Base-by-base conservation (phyloP, 192 early-diverging fungal genomes). In the Linderina pennispora region DNA sequence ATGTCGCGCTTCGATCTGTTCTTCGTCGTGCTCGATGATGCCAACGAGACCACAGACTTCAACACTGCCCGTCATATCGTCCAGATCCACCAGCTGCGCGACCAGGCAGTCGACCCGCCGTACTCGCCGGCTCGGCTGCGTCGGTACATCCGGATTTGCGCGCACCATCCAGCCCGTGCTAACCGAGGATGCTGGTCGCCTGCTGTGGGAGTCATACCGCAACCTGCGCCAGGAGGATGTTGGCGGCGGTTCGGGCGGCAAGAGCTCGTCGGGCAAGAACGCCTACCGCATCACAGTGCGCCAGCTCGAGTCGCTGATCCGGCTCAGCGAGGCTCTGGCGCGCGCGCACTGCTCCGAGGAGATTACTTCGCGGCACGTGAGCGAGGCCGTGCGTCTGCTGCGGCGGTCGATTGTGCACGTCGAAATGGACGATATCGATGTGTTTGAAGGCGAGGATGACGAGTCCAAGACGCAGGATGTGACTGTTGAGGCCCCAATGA, bases 1-100 rank as follows among this genome's bases (percentile, higher is more conserved):
- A 93, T 98, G 94, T 98, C 95, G 23, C 89, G 95, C 58, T 98
- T 98, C 54, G 95, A 98, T 70, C 52, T 98, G 49, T 97, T 98
- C 76, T 97, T 97, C 68, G 90, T 98, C 8, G 84, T 97, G 22
- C 65, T 98, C 54, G 95, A 98, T 60, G 90, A 98, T 40, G 87
- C 86, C 57, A 87, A 93, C 57, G 88, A 92, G 45, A 70, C 80
- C 0, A 77, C 86, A 3, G 95, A 98, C 60, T 85, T 77, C 57
- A 85, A 89, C 55, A 89, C 97, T 24, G 94, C 94, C 2, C 77
- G 86, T 22, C 91, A 98, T 53, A 97, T 98, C 58, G 81, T 97
- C 32, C 76, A 75, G 34, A 85, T 94, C 33, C 94, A 98, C 65
- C 75, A 80, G 44, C 67, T 60, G 7, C 58, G 71, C 11, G 84